Evolutionary conservation across 148 eudicot genomes (phyloP).

Genomic region (Vaccinium darrowii): DNA sequence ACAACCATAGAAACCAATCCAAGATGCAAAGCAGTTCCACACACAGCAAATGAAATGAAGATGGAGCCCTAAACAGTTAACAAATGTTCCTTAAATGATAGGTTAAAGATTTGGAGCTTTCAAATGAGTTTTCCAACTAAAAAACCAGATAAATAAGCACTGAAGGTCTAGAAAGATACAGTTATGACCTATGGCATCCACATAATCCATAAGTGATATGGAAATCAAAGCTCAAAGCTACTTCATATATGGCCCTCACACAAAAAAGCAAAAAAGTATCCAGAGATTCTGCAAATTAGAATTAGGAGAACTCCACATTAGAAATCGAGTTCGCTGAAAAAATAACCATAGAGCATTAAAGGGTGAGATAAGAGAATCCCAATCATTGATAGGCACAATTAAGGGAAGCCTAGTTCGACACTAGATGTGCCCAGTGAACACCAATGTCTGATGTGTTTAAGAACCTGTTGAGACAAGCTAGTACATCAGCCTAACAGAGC

Average conservation of each 20-base stretch:
- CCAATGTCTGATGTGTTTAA: neutral
- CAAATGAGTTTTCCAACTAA: neutral
- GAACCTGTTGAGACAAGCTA: conserved; percentile 1
- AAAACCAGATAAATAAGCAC: neutral
- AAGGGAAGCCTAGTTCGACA: neutral
- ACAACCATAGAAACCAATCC: neutral
- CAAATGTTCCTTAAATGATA: neutral
- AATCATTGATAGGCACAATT: neutral
- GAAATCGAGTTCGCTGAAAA: neutral
- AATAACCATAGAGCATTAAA: neutral
- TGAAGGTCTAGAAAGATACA: neutral
- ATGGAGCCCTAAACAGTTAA: neutral
- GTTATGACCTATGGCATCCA: neutral
- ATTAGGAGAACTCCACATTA: neutral
- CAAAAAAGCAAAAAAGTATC: neutral
- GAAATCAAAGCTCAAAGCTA: conserved; percentile 9
- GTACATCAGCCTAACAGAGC: conserved; percentile 6
- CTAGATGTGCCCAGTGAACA: neutral
- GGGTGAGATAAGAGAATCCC: neutral
- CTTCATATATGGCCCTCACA: neutral
- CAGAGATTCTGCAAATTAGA: neutral
- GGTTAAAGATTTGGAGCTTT: neutral
- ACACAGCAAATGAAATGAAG: neutral
- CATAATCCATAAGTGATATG: neutral
- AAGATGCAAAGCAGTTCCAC: neutral